Percentiles rank a stretch among this genome's conserved stretches.
These are phyloP conservation scores for Cercospora canescens DNA, from an alignment of 2,329 filamentous ascomycete genomes.

Conservation along the genomic window DNA sequence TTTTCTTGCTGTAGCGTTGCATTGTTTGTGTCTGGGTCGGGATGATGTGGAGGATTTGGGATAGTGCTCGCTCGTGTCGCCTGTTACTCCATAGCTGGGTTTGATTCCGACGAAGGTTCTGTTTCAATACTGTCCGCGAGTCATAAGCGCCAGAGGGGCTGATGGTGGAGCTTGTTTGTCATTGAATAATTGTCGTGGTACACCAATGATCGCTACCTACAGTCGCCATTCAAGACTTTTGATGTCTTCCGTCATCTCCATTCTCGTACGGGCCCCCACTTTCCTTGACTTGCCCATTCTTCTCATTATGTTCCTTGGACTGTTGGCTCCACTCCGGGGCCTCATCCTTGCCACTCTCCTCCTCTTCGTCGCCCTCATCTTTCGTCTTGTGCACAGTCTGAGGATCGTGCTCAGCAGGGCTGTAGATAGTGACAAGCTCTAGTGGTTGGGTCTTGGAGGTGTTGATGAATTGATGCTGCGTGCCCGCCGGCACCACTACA, in stretches of 20 bases:
- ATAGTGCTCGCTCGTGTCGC: background rate
- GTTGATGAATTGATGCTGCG: constrained; percentile 66
- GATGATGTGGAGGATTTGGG: background rate
- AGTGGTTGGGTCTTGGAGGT: constrained; percentile 57
- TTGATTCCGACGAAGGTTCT: background rate
- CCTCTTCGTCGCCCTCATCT: constrained; percentile 62
- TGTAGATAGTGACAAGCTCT: constrained; percentile 64
- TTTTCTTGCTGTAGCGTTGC: background rate
- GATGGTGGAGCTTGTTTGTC: background rate
- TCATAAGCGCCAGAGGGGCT: background rate
- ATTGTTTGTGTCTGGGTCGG: background rate
- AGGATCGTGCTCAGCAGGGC: constrained; percentile 62
- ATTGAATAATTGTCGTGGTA: background rate
- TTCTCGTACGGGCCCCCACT: constrained; percentile 39
- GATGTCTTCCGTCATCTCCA: constrained; percentile 39
- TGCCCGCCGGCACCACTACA: constrained; percentile 64
- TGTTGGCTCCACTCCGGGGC: constrained; percentile 60
- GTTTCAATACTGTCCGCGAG: background rate
- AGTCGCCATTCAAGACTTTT: constrained; percentile 25
- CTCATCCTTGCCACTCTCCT: constrained; percentile 62
- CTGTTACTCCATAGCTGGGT: too few relatives aligned
- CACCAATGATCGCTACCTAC: background rate
- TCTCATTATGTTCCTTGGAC: constrained; percentile 60
- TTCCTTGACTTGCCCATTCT: constrained; percentile 54
- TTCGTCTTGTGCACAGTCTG: constrained; percentile 63